phyloP scores from a whole-genome alignment of 345 rosid species.

The Nasturtium officinale region DNA sequence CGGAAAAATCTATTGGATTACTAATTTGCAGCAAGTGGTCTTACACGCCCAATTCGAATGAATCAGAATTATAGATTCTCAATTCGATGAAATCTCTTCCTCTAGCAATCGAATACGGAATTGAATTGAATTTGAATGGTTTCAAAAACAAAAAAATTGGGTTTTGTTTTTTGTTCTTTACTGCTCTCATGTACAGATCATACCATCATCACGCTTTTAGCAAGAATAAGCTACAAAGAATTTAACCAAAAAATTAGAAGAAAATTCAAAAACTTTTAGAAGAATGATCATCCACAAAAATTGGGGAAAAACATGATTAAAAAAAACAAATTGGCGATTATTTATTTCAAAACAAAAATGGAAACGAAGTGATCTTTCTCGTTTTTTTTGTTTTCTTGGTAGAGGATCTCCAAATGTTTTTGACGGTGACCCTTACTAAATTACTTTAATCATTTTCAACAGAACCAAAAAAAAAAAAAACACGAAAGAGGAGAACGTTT shows the following conservation, averaged over 20 bases:
- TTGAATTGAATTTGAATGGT: conserved; percentile 27
- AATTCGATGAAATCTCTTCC: neutral
- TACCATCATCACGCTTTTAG: conserved; percentile 7
- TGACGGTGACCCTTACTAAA: conserved; percentile 18
- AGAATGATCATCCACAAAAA: conserved; percentile 15
- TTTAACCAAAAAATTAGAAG: neutral
- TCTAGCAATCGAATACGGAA: neutral
- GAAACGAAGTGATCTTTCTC: conserved; percentile 25
- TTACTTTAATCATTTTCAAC: neutral
- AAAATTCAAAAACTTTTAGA: conserved; percentile 4
- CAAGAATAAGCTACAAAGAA: conserved; percentile 15
- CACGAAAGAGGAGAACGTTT: conserved; percentile 18
- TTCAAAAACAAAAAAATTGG: neutral
- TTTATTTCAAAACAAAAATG: neutral
- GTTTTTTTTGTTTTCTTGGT: neutral
- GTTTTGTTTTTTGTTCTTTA: neutral
- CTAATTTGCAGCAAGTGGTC: conserved; percentile 8
- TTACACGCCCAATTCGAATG: conserved; percentile 12
- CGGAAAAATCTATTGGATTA: neutral
- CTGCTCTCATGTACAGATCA: conserved; percentile 21
- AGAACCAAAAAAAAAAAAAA: neutral
- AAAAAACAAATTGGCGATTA: conserved; percentile 27
- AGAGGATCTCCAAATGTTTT: neutral
- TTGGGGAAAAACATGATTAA: neutral
- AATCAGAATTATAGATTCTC: neutral